Conservation (phyloP, 1,284 basidiomycete species). For the Athelia psychrophila region DNA sequence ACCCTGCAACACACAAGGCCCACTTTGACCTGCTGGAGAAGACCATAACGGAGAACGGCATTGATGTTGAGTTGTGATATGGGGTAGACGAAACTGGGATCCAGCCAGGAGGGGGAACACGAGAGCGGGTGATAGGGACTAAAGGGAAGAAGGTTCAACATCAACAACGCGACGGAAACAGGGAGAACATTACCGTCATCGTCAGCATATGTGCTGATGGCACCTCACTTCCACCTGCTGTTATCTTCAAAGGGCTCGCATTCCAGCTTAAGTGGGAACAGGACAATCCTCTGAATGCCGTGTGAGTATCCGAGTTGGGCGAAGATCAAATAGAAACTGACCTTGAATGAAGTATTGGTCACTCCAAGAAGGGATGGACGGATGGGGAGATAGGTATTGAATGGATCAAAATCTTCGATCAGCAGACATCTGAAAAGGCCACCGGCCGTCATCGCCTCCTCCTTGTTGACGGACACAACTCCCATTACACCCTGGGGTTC, state of each 20-base stretch:
- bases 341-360: not conserved
- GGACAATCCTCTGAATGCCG: constrained; percentile 28
- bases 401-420: constrained; percentile 26
- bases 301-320: not conserved
- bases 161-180: constrained; percentile 14
- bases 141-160: constrained; percentile 13
- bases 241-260: constrained; percentile 37
- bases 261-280: constrained; percentile 32
- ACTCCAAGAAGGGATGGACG: constrained; percentile 2
- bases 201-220: constrained; percentile 19
- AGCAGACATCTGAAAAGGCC: constrained; percentile 17
- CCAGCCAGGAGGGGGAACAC: constrained; percentile 11
- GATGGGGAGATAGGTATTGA: constrained; percentile 20
- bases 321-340: not conserved
- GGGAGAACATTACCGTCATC: constrained; percentile 18
- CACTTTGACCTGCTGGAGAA: constrained; percentile 25
- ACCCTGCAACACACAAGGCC: constrained; percentile 27
- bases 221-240: constrained; percentile 19
- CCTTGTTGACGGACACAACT: constrained; percentile 28
- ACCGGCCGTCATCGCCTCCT: constrained; percentile 13
- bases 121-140: constrained; percentile 25
- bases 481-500: constrained; percentile 23
- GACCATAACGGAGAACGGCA: constrained; percentile 10
- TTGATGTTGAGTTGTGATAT: constrained; percentile 22
- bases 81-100: constrained; percentile 34